These are phyloP conservation scores for Protea cynaroides DNA, from an alignment of 164 flowering plant genomes.

Conservation along the genomic window DNA sequence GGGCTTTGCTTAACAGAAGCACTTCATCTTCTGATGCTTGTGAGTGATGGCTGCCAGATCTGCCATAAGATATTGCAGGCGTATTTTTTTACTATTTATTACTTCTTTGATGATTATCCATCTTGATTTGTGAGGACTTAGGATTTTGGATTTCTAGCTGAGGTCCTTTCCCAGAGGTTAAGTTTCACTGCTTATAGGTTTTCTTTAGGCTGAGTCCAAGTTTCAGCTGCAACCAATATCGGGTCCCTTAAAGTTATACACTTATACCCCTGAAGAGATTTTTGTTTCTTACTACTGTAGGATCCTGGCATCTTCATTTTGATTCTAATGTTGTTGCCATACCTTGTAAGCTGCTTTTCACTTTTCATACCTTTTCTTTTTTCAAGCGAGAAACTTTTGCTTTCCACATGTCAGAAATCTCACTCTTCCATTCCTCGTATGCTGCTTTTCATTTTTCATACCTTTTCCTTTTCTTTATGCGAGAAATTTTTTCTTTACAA, in stretches of 20 bases:
- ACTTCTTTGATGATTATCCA: constrained; percentile 1
- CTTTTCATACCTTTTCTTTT: no score
- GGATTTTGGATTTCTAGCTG: constrained; percentile 10
- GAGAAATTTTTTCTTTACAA: no score
- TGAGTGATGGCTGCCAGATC: constrained; percentile 37
- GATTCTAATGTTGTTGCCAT: no score
- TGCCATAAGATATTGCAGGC: constrained; percentile 14
- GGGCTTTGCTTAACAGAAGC: constrained; percentile 65
- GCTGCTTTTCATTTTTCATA: no score
- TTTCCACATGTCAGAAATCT: no score
- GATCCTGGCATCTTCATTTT: neutral
- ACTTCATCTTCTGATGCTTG: constrained; percentile 52
- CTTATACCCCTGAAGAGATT: neutral
- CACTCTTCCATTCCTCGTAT: no score
- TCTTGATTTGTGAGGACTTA: constrained; percentile 8
- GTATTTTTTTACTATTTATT: neutral
- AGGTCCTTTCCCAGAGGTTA: constrained; percentile 7
- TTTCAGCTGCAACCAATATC: constrained; percentile 1
- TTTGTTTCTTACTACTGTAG: neutral
- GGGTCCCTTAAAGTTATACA: constrained; percentile 5
- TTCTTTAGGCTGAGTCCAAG: neutral
- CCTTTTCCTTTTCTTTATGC: no score
- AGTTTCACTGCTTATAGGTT: constrained; percentile 5
- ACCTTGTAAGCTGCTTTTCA: no score
- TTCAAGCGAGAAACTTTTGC: no score